phyloP scores from a whole-genome alignment of 2,329 filamentous ascomycete genomes.

The Nigrospora oryzae region DNA sequence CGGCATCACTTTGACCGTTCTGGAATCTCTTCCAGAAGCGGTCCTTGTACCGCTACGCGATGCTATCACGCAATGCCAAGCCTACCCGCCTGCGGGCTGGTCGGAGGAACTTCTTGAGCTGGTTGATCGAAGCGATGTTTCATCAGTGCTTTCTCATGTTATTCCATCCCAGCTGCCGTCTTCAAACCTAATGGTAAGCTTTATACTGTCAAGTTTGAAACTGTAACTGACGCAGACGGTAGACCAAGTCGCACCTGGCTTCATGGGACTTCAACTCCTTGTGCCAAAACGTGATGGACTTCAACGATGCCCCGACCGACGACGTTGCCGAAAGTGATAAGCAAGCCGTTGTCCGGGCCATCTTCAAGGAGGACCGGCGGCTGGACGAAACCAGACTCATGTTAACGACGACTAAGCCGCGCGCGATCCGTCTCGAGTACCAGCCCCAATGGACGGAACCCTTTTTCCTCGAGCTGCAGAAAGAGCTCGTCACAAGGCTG shows the following conservation, averaged over 20 bases:
- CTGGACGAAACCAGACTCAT: conserved; percentile 78
- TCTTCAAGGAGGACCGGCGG: conserved; percentile 87
- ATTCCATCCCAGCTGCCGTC: conserved; percentile 24
- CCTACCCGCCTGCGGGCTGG: conserved; percentile 74
- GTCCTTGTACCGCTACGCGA: conserved; percentile 76
- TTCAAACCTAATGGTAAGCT: conserved; percentile 33
- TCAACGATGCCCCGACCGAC: conserved; percentile 54
- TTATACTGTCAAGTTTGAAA: background rate
- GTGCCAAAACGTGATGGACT: conserved; percentile 57
- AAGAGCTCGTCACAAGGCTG: conserved; percentile 77
- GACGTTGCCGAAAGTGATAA: conserved; percentile 78
- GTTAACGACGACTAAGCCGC: conserved; percentile 75
- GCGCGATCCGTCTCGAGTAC: conserved; percentile 68
- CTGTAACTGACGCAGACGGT: conserved; percentile 13
- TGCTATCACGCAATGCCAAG: conserved; percentile 75
- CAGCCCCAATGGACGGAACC: conserved; percentile 76
- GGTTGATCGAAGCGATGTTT: conserved; percentile 75
- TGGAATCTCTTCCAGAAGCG: conserved; percentile 80
- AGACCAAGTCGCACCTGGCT: conserved; percentile 51
- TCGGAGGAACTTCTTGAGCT: conserved; percentile 60
- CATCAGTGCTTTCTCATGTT: conserved; percentile 48
- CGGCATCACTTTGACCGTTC: conserved; percentile 55
- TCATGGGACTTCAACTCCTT: conserved; percentile 72
- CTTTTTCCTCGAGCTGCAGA: conserved; percentile 84
- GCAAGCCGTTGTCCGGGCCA: conserved; percentile 70